These are phyloP conservation scores for Cucurbita maxima DNA, from an alignment of 306 rosid species.

Conservation along the genomic window DNA sequence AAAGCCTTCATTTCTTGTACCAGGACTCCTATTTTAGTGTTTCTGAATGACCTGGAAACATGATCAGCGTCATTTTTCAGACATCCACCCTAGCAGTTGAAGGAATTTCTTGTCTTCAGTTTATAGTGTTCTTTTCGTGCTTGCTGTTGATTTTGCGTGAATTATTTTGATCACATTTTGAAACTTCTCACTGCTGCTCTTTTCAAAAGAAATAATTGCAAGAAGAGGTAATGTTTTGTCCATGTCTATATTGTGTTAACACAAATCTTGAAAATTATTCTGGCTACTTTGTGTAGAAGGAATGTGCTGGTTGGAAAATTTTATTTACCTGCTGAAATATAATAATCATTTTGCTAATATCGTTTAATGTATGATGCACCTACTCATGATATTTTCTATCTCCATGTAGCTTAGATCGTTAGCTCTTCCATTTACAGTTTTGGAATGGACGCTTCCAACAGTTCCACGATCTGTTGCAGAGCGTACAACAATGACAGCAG, in stretches of 20 bases:
- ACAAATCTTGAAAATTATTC: neutral
- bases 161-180: neutral
- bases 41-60: neutral
- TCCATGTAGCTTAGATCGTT: constrained; percentile 98
- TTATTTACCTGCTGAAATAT: neutral
- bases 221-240: neutral
- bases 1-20: neutral
- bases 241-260: neutral
- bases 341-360: constrained; percentile 7
- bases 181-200: neutral
- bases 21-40: neutral
- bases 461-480: constrained; percentile 55
- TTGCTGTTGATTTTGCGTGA: neutral
- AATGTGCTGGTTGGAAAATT: neutral
- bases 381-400: constrained; percentile 44
- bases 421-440: constrained; percentile 98
- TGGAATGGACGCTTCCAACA: constrained; percentile 99
- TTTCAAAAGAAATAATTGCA: neutral
- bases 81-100: neutral
- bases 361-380: constrained; percentile 7
- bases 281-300: neutral
- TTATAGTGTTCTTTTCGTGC: neutral
- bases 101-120: neutral
- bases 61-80: neutral
- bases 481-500: constrained; percentile 21